Conservation (phyloP, 805 yeast genomes). For the Saccharomycopsis sp. region DNA sequence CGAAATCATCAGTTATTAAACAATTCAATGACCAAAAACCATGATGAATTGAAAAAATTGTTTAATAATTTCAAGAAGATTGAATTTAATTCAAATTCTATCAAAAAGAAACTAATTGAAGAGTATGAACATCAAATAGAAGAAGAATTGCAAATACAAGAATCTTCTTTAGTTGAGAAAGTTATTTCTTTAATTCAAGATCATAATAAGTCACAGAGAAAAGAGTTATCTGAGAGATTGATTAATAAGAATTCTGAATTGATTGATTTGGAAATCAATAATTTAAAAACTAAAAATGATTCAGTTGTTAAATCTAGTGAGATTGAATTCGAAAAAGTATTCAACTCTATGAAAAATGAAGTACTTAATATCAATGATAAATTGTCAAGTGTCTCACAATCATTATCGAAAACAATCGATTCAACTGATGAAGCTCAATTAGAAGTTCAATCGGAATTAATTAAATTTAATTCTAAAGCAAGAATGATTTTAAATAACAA, state of each 20-base stretch:
- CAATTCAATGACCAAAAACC: not conserved
- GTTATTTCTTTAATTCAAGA: constrained; percentile 3
- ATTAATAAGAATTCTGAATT: constrained; percentile 1
- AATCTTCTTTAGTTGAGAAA: constrained; percentile 12
- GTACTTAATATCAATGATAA: not conserved
- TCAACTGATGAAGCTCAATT: not conserved
- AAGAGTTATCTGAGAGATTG: not conserved
- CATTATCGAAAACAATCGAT: constrained; percentile 1
- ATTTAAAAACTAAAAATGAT: not conserved
- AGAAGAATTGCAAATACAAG: constrained; percentile 16
- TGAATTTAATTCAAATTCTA: not conserved
- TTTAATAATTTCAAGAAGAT: not conserved
- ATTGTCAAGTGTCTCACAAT: not conserved
- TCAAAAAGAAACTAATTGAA: not conserved
- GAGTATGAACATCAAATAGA: constrained; percentile 17
- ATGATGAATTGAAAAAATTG: not conserved
- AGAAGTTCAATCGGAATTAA: constrained; percentile 4
- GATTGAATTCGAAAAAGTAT: not conserved
- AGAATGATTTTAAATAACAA: not conserved
- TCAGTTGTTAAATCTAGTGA: not conserved
- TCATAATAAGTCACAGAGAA: constrained; percentile 7
- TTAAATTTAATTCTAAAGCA: not conserved
- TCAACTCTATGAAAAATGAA: not conserved
- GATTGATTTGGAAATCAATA: not conserved
- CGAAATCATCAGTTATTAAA: not conserved